These are phyloP conservation scores for Batkoa obscura DNA, from an alignment of 371 early-diverging fungal species.

Conservation along the genomic window DNA sequence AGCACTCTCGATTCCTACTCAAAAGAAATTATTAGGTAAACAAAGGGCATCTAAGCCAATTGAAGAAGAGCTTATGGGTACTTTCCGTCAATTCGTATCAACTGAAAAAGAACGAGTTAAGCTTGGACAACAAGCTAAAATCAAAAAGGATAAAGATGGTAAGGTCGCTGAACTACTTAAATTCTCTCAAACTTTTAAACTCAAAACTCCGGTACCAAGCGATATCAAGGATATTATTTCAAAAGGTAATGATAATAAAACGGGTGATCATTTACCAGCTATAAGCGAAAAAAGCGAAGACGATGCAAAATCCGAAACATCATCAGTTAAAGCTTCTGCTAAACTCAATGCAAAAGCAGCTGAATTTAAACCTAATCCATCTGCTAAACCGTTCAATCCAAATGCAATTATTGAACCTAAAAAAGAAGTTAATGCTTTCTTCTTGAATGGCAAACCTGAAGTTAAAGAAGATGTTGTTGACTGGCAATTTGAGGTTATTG, in stretches of 20 bases:
- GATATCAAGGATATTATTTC: conserved; percentile 51
- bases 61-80: conserved; percentile 33
- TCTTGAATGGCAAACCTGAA: not conserved
- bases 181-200: conserved; percentile 54
- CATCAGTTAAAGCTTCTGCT: conserved; percentile 7
- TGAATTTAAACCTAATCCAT: conserved; percentile 73
- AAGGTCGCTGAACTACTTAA: conserved; percentile 56
- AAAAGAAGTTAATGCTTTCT: conserved; percentile 1
- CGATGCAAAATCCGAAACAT: conserved; percentile 1
- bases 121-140: conserved; percentile 49
- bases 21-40: conserved; percentile 4
- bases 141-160: conserved; percentile 43
- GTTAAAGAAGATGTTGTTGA: not conserved
- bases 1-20: conserved; percentile 1
- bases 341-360: conserved; percentile 67
- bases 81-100: conserved; percentile 42
- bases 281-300: not conserved
- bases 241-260: conserved; percentile 13
- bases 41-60: conserved; percentile 16
- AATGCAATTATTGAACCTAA: conserved; percentile 15
- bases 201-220: conserved; percentile 53
- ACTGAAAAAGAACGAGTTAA: conserved; percentile 65
- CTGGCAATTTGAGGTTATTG: not conserved
- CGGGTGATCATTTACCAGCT: not conserved
- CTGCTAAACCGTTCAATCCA: conserved; percentile 57